Evolutionary conservation across 169 alveolate genomes (phyloP), one percentile per base, ranked within the genome.

Genomic region (Eimeria acervulina): DNA sequence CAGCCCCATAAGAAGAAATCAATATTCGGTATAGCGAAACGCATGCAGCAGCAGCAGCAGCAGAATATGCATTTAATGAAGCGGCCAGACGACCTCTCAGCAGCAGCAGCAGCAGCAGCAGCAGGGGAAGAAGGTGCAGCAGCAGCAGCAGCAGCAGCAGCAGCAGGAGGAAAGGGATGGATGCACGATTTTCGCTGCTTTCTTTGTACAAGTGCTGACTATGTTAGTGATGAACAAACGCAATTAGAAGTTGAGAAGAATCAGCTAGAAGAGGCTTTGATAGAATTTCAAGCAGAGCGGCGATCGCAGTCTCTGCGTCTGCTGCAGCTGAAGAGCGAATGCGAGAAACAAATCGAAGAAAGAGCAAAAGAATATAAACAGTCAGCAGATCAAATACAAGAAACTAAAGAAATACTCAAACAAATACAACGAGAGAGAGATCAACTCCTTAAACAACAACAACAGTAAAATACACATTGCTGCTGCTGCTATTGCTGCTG

Each of bases 191-290:
- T 68, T 36, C 68, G 74, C 2, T 90, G 95, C 44, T 90, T 90
- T 55, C 36, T 90, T 51, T 90, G 95, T 72, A 90, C 95, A 44
- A 90, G 95, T 52, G n/a, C 95, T 0, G 95, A 90, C 31, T 90
- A 70, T 36, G 88, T 90, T 7, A 90, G 89, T 70, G 80, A 78
- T 0, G 95, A 90, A 38, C 95, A 90, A 8, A 72, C 89, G 52
- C 63, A 52, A 17, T 52, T 90, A 52, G 89, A 90, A 23, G 88
- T 44, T 2, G 76, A 90, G 31, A 90, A 90, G 26, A 87, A 28
- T 5, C 33, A 70, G 28, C 76, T 90, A 12, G 95, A 90, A 51
- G 95, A 90, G 76, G 95, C 95, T 12, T 70, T 90, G 12, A 55
- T 52, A 13, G 95, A 90, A 26, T 70, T 19, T 31, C 88, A 90